Percentiles rank a stretch among this genome's conserved stretches.
phyloP scores from a whole-genome alignment of 2,329 filamentous ascomycete genomes.

The Fusarium tupiense region DNA sequence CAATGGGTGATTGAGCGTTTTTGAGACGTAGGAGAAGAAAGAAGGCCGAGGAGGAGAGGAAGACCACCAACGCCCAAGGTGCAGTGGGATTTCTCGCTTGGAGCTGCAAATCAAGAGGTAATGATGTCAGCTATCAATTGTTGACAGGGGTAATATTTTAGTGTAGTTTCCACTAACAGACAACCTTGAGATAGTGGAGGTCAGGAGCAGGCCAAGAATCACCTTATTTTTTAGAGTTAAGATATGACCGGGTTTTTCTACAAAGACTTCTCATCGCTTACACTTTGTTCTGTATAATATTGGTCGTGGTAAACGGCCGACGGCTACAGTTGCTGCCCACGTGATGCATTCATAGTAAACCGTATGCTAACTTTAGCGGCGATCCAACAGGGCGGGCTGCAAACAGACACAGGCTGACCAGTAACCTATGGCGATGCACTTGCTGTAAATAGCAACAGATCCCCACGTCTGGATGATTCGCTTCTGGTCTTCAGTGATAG shows the following conservation, averaged over 20 bases:
- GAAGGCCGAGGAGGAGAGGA: not conserved
- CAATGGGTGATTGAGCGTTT: not conserved
- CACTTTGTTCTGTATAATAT: not conserved
- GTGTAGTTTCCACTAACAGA: conserved; percentile 6
- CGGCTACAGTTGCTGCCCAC: not conserved
- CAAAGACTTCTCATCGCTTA: not conserved
- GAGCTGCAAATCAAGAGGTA: conserved; percentile 25
- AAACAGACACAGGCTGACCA: not conserved
- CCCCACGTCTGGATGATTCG: not conserved
- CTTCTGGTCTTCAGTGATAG: not conserved
- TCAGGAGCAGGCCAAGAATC: not conserved
- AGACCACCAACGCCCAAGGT: conserved; percentile 4
- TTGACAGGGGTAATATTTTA: conserved; percentile 15
- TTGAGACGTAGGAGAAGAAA: not conserved
- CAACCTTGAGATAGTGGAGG: not conserved
- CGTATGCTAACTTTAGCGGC: not conserved
- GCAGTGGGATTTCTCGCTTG: conserved; percentile 17
- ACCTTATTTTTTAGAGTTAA: not conserved
- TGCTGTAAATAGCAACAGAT: not conserved
- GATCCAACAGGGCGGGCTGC: not conserved
- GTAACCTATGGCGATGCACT: not conserved
- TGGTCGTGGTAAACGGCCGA: not conserved
- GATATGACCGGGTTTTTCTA: not conserved
- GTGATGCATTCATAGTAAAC: conserved; percentile 2
- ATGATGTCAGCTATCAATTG: conserved; percentile 42